These are phyloP conservation scores for Gelatoporia subvermispora DNA, from an alignment of 768 basidiomycete species.

Conservation along the genomic window DNA sequence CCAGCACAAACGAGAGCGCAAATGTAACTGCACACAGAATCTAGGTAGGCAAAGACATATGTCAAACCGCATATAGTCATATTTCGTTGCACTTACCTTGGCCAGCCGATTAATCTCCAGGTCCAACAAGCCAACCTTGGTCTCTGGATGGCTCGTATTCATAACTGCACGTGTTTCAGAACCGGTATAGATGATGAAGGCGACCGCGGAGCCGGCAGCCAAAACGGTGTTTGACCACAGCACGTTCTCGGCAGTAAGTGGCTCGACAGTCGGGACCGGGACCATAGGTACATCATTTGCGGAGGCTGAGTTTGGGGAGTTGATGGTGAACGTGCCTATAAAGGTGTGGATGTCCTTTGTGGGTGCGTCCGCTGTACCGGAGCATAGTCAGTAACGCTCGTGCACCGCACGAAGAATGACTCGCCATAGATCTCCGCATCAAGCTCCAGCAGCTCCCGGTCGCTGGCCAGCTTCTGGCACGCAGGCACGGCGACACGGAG, in stretches of 20 bases:
- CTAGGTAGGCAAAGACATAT: constrained; percentile 32
- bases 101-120: constrained; percentile 93
- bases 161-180: constrained; percentile 94
- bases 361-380: constrained; percentile 74
- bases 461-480: constrained; percentile 69
- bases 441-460: constrained; percentile 48
- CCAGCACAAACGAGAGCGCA: constrained; percentile 82
- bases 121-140: constrained; percentile 89
- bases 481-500: constrained; percentile 83
- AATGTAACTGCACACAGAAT: constrained; percentile 95
- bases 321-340: constrained; percentile 85
- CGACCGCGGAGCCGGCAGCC: constrained; percentile 89
- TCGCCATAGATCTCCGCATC: constrained; percentile 89
- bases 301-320: constrained; percentile 37
- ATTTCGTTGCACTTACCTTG: constrained; percentile 52
- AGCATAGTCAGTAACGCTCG: no score
- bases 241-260: constrained; percentile 92
- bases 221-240: constrained; percentile 98
- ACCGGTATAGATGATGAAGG: constrained; percentile 93
- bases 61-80: not conserved
- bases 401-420: constrained; percentile 18
- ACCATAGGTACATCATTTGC: constrained; percentile 34
- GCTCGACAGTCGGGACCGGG: constrained; percentile 53
- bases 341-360: constrained; percentile 97
- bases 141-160: constrained; percentile 97